Base-by-base conservation (phyloP, 352 stramenopile genomes). In the Pythium coloratum region DNA sequence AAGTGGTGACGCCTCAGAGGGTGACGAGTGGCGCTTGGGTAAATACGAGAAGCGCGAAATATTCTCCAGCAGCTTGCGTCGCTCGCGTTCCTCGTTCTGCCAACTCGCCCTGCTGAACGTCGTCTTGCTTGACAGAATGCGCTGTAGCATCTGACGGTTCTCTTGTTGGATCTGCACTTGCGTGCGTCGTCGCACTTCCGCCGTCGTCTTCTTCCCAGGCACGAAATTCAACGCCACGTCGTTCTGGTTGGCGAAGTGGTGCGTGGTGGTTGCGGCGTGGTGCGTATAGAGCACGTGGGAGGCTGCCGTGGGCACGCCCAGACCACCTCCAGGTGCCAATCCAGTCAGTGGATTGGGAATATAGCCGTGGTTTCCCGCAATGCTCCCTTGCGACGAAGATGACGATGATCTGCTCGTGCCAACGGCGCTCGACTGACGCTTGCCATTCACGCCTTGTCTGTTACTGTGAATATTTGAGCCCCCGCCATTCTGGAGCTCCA, bases 171-270 rank as follows among this genome's bases (percentile, higher is more conserved):
- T 82, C 44, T 78, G 75, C 1, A 60, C 49, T 30, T 87, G 79
- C 20, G 64, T 64, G 66, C 71, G 76, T 46, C 70, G 72, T 26
- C 71, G 67, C 9, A 68, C 53, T 9, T 66, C 42, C 24, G 67
- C 70, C 5, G 65, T 62, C 13, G 57, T 57, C 9, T 55, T 54
- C 20, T 57, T 63, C 4, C 74, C 69, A 0, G 76, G 77, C 24
- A 69, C 70, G 20, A 71, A 61, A 46, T 85, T 84, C 67, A 80
- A 67, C 33, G 70, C 74, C 6, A 74, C 62, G 18, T 73, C 65
- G 36, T 85, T 84, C 33, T 77, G 74, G 28, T 86, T 75, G n/a
- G 69, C 65, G 49, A 86, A 84, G 42, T 86, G 80, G 42, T 83
- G 76, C 3, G 73, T 76, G 72, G 80, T 84, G 4, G 79, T 86